Evolutionary conservation across 495 filamentous ascomycete species (phyloP), one percentile per base, ranked within the genome.

Genomic region (Chaetomium tenue): DNA sequence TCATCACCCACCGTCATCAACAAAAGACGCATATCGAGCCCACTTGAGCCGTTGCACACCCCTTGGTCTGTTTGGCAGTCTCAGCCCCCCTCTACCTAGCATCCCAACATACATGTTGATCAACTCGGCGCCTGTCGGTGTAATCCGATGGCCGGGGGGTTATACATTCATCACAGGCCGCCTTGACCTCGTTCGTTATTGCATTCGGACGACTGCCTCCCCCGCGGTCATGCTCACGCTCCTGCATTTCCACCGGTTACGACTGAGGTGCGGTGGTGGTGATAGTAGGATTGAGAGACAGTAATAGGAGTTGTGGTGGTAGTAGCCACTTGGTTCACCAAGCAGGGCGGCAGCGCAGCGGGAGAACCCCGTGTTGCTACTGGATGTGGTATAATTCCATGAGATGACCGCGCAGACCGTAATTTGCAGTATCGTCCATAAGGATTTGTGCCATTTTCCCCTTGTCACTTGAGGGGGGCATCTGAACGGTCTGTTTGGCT

Each of bases 381-480:
- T 54, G 28, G 51, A 54, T n/a, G 51, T 5, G 16, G 26, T 30
- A 30, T 30, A 8, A 33, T 33, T 20, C 51, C n/a, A 55, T 15
- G 33, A 56, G 28, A 56, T 23, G 53, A 39, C 30, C 30, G 53
- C 33, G 53, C 53, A 40, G 53, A 40, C 53, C 53, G 51, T 54
- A 13, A 28, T 13, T 37, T 40, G 53, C 53, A 56, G 28, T 37
- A 30, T 40, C 53, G 30, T 56, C 53, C 18, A 56, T 26, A 56
- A 30, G 53, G 33, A 11, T 56, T 56, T 16, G 53, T 56, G 53
- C 33, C 5, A 12, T 12, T 3, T n/a, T 6, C 1, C 28, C 53
- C 33, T n/a, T 18, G 20, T 56, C 53, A 22, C 53, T 56, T 56
- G 37, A 37, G 15, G 40, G 30, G 30, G n/a, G 8, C 30, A 37